Percentiles rank a stretch among this genome's conserved stretches.
Evolutionary conservation across 441 rosid species (phyloP).

Genomic region (Iberis amara): DNA sequence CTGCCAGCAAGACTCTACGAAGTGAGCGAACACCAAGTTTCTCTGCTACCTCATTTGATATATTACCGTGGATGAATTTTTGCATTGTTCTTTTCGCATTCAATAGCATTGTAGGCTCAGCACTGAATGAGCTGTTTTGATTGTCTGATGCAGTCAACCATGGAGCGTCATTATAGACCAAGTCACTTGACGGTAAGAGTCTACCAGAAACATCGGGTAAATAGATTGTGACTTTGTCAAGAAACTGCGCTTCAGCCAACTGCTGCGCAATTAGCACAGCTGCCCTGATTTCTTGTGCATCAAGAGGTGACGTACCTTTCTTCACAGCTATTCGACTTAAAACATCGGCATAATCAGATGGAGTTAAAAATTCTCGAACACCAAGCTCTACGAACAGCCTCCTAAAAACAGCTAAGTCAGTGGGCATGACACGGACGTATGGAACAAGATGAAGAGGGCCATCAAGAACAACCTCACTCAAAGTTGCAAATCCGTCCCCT

Average conservation of each 20-base stretch:
- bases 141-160: conserved; percentile 86
- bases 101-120: conserved; percentile 52
- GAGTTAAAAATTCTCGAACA: conserved; percentile 75
- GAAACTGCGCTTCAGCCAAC: conserved; percentile 76
- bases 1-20: conserved; percentile 93
- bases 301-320: conserved; percentile 74
- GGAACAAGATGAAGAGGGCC: conserved; percentile 98
- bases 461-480: conserved; percentile 92
- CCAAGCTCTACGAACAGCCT: conserved; percentile 85
- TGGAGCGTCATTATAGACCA: conserved; percentile 97
- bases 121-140: conserved; percentile 45
- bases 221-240: conserved; percentile 62
- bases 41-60: conserved; percentile 96
- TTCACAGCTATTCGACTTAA: conserved; percentile 68
- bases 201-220: conserved; percentile 87
- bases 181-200: conserved; percentile 67
- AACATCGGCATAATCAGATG: conserved; percentile 80
- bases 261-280: conserved; percentile 84
- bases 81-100: conserved; percentile 67
- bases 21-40: conserved; percentile 96
- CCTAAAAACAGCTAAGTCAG: conserved; percentile 89
- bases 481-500: conserved; percentile 96
- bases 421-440: conserved; percentile 85
- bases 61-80: conserved; percentile 84
- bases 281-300: conserved; percentile 75